Percentiles rank a stretch among this genome's conserved stretches.
Evolutionary conservation across 805 yeast genomes (phyloP).

Genomic region (Candida jianshihensis): DNA sequence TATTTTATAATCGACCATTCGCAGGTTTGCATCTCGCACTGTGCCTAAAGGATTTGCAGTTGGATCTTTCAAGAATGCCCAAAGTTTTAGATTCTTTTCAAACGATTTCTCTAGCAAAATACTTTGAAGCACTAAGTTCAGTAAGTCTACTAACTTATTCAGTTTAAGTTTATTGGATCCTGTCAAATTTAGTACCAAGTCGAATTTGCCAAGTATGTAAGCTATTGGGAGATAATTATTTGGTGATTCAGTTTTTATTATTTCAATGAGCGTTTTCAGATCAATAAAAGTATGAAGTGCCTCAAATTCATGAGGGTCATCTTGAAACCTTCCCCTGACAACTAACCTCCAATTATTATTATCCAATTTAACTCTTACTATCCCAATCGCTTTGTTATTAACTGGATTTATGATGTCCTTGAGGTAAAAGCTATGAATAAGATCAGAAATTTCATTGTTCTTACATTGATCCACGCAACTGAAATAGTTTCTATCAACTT

Average conservation of each 20-base stretch:
- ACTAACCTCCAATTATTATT: conserved; percentile 22
- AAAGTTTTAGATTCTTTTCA: conserved; percentile 29
- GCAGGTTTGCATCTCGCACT: conserved; percentile 25
- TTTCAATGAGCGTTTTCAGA: conserved; percentile 26
- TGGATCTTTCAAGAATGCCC: conserved; percentile 34
- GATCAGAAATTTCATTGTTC: conserved; percentile 26
- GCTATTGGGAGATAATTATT: conserved; percentile 26
- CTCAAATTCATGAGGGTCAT: conserved; percentile 8
- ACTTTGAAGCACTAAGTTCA: conserved; percentile 44
- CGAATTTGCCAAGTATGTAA: conserved; percentile 15
- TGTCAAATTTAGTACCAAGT: conserved; percentile 15
- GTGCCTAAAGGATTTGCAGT: conserved; percentile 27
- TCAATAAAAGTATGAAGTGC: conserved; percentile 25
- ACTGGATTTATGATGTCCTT: conserved; percentile 13
- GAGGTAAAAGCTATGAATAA: conserved; percentile 25
- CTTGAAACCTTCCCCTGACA: conserved; percentile 16
- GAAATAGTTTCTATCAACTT: conserved; percentile 21
- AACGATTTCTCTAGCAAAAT: conserved; percentile 32
- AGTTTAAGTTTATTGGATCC: conserved; percentile 37
- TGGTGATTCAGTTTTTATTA: conserved; percentile 32
- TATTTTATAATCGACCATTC: conserved; percentile 22
- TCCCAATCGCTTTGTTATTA: conserved; percentile 23
- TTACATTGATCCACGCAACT: conserved; percentile 42
- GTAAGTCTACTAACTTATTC: conserved; percentile 38
- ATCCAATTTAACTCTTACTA: conserved; percentile 30